Percentiles rank a stretch among this genome's conserved stretches.
Conservation (phyloP, 2,329 filamentous ascomycete species). For the Exserohilum turcica region DNA sequence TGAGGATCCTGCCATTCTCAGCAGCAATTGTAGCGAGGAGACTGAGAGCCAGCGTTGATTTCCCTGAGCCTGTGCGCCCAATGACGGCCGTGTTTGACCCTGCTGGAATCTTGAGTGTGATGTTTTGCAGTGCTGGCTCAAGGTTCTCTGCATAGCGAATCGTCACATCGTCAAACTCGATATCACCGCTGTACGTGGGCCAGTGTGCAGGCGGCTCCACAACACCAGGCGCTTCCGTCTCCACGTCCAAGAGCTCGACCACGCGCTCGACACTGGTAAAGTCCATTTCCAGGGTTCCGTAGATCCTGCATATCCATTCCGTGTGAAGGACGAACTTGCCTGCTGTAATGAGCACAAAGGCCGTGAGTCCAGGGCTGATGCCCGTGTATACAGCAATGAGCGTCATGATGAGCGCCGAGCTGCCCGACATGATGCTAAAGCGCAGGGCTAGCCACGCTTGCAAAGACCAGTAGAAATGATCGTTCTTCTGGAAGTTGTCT, state of each 20-base stretch:
- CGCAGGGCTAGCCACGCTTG: slow-evolving; percentile 84
- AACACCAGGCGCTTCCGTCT: slow-evolving; percentile 72
- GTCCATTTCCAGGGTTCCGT: slow-evolving; percentile 87
- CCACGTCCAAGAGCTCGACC: slow-evolving; percentile 77
- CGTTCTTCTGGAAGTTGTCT: slow-evolving; percentile 90
- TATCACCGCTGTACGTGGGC: slow-evolving; percentile 73
- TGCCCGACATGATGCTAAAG: slow-evolving; percentile 73
- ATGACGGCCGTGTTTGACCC: slow-evolving; percentile 80
- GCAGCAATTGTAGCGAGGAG: slow-evolving; percentile 62
- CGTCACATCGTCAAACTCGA: slow-evolving; percentile 77
- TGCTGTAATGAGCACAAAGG: slow-evolving; percentile 79
- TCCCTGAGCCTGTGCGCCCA: slow-evolving; percentile 77
- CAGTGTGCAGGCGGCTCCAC: slow-evolving; percentile 74
- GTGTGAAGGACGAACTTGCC: slow-evolving; percentile 70
- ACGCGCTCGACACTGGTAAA: slow-evolving; percentile 90
- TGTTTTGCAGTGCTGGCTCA: slow-evolving; percentile 70
- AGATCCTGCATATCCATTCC: slow-evolving; percentile 75
- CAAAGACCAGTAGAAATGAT: slow-evolving; percentile 91
- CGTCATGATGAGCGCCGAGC: slow-evolving; percentile 75
- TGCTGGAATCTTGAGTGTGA: slow-evolving; percentile 76
- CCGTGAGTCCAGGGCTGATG: slow-evolving; percentile 78
- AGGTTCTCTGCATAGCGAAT: slow-evolving; percentile 80
- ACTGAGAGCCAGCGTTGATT: slow-evolving; percentile 73
- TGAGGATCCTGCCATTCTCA: slow-evolving; percentile 60
- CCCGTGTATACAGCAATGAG: slow-evolving; percentile 74